Evolutionary conservation across 176 grass and related monocot genomes (phyloP), one percentile per base, ranked within the genome.

Genomic region (Echinochloa phyllopogon): DNA sequence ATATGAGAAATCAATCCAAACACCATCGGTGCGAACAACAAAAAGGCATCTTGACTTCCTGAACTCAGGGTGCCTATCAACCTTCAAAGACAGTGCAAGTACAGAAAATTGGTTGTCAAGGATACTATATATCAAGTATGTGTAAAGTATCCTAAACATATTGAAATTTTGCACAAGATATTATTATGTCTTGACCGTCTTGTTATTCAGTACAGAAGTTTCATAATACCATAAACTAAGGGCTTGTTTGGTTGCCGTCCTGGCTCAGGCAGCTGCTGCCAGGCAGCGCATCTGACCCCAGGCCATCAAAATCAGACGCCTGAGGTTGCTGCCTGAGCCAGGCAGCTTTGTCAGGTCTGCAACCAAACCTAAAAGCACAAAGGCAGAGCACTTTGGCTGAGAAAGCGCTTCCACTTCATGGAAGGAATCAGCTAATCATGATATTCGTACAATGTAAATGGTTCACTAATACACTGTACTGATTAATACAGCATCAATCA

Each of bases 1-100:
- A 75, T 98, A 98, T 1, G 95, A 98, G 52, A 98, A 98, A 86
- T 98, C 95, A 36, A 95, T 93, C 95, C 95, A 98, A 47, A 77
- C 87, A 76, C 95, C 95, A 39, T 95, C 91, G 20, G 85, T 98
- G 36, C 95, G 79, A 65, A 98, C 89, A 56, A 98, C 93, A 52
- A 98, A 98, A 48, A 98, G 95, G 56, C 95, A 98, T 74, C 95
- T 95, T 38, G 95, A 95, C 23, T 92, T 90, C 79, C 80, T 88
- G 73, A 98, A 98, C 51, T 86, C 82, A 27, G 95, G 95, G 79
- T 98, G 95, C 37, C 83, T 93, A 63, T 98, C 95, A 39, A 98
- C 92, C 95, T 97, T 90, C 58, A 81, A 73, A 74, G 40, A 49
- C 10, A 74, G 53, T 39, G 27, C 66, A 88, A 8, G 14, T 74